Conservation (phyloP, 2,329 filamentous ascomycete species). For the Fusarium odoratissimum region DNA sequence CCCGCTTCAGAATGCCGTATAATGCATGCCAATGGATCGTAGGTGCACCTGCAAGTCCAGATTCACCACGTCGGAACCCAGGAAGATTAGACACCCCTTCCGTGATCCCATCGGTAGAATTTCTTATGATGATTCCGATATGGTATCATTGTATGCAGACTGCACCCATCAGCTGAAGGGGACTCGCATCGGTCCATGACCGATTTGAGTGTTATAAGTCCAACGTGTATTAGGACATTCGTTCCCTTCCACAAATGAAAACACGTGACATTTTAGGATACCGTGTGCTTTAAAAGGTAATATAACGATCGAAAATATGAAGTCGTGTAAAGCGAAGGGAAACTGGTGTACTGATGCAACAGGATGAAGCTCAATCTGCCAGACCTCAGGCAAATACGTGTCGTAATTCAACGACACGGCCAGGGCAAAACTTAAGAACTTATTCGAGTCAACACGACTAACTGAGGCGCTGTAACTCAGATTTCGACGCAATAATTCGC, state of each 20-base stretch:
- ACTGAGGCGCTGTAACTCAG: fast-evolving
- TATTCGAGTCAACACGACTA: fast-evolving
- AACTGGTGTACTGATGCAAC: neutral
- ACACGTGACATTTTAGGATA: fast-evolving
- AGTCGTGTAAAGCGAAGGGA: neutral
- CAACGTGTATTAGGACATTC: no score
- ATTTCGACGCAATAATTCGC: fast-evolving
- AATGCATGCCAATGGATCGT: neutral
- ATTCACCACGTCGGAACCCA: neutral
- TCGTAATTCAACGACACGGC: neutral
- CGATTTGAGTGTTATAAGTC: neutral
- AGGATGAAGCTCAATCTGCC: neutral
- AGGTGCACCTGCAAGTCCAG: neutral
- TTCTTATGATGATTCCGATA: fast-evolving
- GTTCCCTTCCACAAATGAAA: neutral
- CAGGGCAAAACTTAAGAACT: no score
- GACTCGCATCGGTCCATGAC: neutral
- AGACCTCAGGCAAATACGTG: neutral
- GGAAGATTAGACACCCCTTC: neutral
- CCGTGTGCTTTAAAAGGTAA: fast-evolving
- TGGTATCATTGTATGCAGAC: no score
- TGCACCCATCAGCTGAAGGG: neutral
- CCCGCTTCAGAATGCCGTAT: no score
- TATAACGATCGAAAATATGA: neutral
- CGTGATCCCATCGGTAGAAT: fast-evolving